phyloP scores from a whole-genome alignment of 768 basidiomycete genomes.

The Hygrophorus pudorinus region DNA sequence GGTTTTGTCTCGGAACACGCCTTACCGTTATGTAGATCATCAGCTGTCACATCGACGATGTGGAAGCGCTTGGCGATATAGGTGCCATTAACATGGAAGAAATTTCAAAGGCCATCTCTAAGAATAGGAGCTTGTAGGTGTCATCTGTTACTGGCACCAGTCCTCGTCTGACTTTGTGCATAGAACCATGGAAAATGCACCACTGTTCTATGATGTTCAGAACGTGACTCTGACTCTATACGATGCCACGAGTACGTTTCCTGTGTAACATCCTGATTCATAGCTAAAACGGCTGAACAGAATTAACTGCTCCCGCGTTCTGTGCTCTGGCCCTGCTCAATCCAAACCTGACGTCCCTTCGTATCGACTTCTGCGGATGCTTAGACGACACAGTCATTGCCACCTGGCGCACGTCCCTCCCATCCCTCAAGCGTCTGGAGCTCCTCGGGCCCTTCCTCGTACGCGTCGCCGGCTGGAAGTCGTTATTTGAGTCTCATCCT shows the following conservation, averaged over 20 bases:
- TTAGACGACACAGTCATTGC: slow-evolving; percentile 53
- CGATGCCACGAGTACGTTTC: slow-evolving; percentile 79
- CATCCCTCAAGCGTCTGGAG: slow-evolving; percentile 57
- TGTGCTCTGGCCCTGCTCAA: slow-evolving; percentile 69
- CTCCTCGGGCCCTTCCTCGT: slow-evolving; percentile 88
- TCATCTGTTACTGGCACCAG: slow-evolving; percentile 4
- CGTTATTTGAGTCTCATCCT: slow-evolving; percentile 59
- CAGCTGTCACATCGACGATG: slow-evolving; percentile 77
- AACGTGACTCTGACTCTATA: slow-evolving; percentile 67
- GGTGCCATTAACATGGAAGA: slow-evolving; percentile 77
- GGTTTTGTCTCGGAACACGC: not conserved
- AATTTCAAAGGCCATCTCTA: slow-evolving; percentile 74
- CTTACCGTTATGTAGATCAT: slow-evolving; percentile 44
- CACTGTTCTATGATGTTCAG: slow-evolving; percentile 71
- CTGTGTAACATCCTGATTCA: not conserved
- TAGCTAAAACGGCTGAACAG: slow-evolving; percentile 25
- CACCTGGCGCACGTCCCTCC: slow-evolving; percentile 54
- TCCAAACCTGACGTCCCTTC: slow-evolving; percentile 69
- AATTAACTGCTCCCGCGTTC: slow-evolving; percentile 58
- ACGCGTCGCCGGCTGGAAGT: slow-evolving; percentile 58
- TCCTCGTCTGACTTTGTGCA: slow-evolving; percentile 1
- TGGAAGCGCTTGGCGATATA: slow-evolving; percentile 84
- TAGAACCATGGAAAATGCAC: slow-evolving; percentile 72
- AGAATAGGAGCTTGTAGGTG: slow-evolving; percentile 72
- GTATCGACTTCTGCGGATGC: slow-evolving; percentile 81